Evolutionary conservation across 768 basidiomycete genomes (phyloP).

Genomic region (Psilocybe cyanescens): DNA sequence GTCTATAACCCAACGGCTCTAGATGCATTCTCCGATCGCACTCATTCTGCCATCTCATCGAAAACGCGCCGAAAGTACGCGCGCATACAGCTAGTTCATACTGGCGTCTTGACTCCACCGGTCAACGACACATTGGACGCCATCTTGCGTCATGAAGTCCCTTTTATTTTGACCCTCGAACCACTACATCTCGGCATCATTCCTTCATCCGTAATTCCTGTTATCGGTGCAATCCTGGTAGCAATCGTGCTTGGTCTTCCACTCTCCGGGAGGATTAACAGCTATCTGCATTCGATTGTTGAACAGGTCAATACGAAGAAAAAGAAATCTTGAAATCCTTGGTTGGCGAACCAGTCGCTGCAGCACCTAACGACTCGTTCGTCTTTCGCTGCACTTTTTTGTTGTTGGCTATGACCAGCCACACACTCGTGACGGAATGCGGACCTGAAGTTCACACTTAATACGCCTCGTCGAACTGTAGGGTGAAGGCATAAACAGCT

Average conservation of each 20-base stretch:
- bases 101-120: slow-evolving; percentile 53
- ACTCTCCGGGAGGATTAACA: slow-evolving; percentile 25
- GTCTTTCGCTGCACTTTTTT: too few species aligned
- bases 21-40: slow-evolving; percentile 14
- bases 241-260: slow-evolving; percentile 27
- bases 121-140: slow-evolving; percentile 17
- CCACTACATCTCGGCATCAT: slow-evolving; percentile 62
- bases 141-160: slow-evolving; percentile 35
- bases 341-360: too few species aligned
- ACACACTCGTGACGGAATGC: too few species aligned
- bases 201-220: slow-evolving; percentile 54
- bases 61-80: slow-evolving; percentile 54
- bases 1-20: slow-evolving; percentile 35
- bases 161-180: slow-evolving; percentile 60
- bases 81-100: slow-evolving; percentile 56
- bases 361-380: too few species aligned
- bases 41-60: slow-evolving; percentile 5
- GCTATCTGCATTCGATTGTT: slow-evolving; percentile 30
- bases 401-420: too few species aligned
- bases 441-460: too few species aligned
- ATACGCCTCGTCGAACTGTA: too few species aligned
- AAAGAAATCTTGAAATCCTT: not conserved
- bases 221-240: slow-evolving; percentile 32
- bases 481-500: too few species aligned
- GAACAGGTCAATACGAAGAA: slow-evolving; percentile 23